Base-by-base conservation (phyloP, 768 basidiomycete species). In the Lactifluus piperatus region DNA sequence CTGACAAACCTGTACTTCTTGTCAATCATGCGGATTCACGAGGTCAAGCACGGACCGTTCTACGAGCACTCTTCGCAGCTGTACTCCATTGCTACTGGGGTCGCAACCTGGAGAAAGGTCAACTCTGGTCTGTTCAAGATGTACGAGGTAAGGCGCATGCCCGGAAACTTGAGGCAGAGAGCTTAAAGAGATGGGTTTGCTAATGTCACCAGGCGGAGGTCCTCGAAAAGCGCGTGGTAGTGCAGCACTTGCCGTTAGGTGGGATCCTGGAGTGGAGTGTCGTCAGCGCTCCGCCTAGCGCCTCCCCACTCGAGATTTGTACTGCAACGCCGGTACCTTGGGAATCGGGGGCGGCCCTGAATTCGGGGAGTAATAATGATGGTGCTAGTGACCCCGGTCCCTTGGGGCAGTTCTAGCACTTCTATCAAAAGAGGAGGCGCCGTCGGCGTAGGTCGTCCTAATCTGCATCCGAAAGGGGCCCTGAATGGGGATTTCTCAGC, bases 61-160 rank as follows among this genome's bases (percentile, higher is more conserved):
- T 82, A 88, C 67, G 93, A 95, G 68, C 93, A 94, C 69, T 93
- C 92, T 1, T 91, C 94, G 4, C 87, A 97, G 64, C 74, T 98
- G 43, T 76, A 94, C 69, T 83, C 86, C 53, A 91, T 97, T 57
- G 91, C 93, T 8, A 79, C 80, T 1, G 86, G 87, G n/a, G 92
- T 95, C 18, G 83, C 84, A n/a, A 84, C 80, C 63, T 99, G 92
- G 92, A 76, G 74, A 47, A 99, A 97, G 72, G 92, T 93, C 37
- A 89, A 93, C 71, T 80, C 80, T 36, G 94, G 97, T 7, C 69
- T 98, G 56, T 82, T 91, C 70, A 97, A 95, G 74, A 97, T 99
- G 95, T 98, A 95, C 70, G 83, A 91, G 76, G 89, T 83, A 67
- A 68, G 79, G 65, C 26, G 39, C 39, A 41, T 24, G 11, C 20